Percentiles rank a stretch among this genome's conserved stretches.
These are phyloP conservation scores for Globisporangium parvum DNA, from an alignment of 352 stramenopile genomes.

Conservation along the genomic window DNA sequence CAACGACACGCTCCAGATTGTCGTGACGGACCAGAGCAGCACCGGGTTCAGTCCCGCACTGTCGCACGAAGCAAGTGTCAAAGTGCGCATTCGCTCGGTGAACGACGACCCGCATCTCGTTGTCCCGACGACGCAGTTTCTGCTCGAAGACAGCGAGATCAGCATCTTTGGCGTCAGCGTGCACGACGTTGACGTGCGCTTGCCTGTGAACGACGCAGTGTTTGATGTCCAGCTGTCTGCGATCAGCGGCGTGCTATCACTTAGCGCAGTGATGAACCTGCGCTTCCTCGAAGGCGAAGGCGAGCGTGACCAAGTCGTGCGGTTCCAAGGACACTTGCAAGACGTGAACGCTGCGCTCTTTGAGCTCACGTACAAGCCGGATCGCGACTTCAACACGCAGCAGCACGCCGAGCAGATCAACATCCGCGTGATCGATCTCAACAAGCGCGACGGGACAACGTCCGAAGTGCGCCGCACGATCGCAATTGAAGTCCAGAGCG, in stretches of 20 bases:
- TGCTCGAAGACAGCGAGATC: slow-evolving; percentile 55
- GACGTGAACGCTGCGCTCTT: slow-evolving; percentile 65
- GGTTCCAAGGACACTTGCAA: slow-evolving; percentile 43
- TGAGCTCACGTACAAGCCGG: slow-evolving; percentile 63
- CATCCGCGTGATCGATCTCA: slow-evolving; percentile 52
- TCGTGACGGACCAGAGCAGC: slow-evolving; percentile 57
- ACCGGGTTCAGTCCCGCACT: slow-evolving; percentile 42
- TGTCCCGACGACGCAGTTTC: slow-evolving; percentile 39
- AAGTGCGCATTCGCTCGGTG: slow-evolving; percentile 40
- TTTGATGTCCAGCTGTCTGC: slow-evolving; percentile 62
- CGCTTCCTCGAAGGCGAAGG: slow-evolving; percentile 50
- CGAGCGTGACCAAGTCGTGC: slow-evolving; percentile 39
- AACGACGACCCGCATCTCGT: slow-evolving; percentile 55
- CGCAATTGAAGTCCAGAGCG: slow-evolving; percentile 33
- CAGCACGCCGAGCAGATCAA: slow-evolving; percentile 56
- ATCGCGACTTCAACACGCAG: slow-evolving; percentile 66
- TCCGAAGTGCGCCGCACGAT: slow-evolving; percentile 38
- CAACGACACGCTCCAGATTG: slow-evolving; percentile 42
- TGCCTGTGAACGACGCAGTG: slow-evolving; percentile 21
- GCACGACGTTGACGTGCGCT: slow-evolving; percentile 45
- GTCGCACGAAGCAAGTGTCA: slow-evolving; percentile 28
- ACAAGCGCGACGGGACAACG: slow-evolving; percentile 40
- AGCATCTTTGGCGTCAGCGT: slow-evolving; percentile 65
- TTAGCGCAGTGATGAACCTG: slow-evolving; percentile 24
- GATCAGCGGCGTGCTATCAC: slow-evolving; percentile 39